phyloP scores from a whole-genome alignment of 805 yeast genomes.

The Jamesozyma gamospora region DNA sequence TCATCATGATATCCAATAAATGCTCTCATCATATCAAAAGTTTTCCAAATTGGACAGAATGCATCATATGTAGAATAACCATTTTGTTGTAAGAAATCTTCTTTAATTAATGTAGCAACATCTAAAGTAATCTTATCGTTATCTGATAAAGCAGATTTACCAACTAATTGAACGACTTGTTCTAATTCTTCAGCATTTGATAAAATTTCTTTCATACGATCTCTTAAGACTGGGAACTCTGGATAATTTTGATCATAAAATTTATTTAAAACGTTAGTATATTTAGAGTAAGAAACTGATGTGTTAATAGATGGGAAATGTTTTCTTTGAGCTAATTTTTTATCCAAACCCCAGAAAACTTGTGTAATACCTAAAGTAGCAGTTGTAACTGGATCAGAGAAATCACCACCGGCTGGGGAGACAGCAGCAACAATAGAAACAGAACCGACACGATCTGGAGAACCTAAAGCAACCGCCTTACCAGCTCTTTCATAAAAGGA shows the following conservation, averaged over 20 bases:
- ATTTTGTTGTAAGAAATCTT: conserved; percentile 97
- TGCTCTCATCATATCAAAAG: conserved; percentile 94
- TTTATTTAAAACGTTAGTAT: conserved; percentile 75
- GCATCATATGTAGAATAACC: conserved; percentile 98
- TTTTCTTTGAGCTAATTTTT: conserved; percentile 97
- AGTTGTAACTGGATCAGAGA: conserved; percentile 98
- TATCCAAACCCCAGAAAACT: conserved; percentile 99
- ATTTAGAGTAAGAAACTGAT: conserved; percentile 91
- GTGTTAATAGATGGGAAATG: conserved; percentile 99
- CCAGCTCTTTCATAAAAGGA: conserved; percentile 99
- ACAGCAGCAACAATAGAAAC: conserved; percentile 99
- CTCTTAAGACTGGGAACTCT: conserved; percentile 84
- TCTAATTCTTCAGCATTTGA: conserved; percentile 97
- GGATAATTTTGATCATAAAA: conserved; percentile 82
- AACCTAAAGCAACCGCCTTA: conserved; percentile 87
- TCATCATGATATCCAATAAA: conserved; percentile 88
- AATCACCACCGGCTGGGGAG: conserved; percentile 99
- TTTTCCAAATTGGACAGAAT: conserved; percentile 99
- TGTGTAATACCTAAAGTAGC: conserved; percentile 99
- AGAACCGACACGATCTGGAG: conserved; percentile 93
- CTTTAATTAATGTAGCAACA: conserved; percentile 84
- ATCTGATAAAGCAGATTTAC: conserved; percentile 95
- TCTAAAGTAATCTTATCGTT: conserved; percentile 94
- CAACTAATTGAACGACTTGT: conserved; percentile 98
- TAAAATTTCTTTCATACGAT: conserved; percentile 85